phyloP scores from a whole-genome alignment of 176 grass and related monocot genomes.

The Zizania latifolia region DNA sequence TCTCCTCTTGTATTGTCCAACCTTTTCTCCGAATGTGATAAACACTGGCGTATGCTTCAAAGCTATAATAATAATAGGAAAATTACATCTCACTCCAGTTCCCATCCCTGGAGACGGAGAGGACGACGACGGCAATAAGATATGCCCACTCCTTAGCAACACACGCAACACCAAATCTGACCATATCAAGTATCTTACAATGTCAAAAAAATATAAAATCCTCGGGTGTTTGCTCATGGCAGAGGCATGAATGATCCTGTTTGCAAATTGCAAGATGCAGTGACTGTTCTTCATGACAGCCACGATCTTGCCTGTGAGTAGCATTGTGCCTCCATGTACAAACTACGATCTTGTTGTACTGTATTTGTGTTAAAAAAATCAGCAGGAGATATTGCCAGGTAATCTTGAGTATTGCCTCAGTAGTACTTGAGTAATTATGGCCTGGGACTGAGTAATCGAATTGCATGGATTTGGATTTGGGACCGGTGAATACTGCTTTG shows the following conservation, averaged over 20 bases:
- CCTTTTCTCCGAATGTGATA: constrained; percentile 7
- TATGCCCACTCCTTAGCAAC: constrained; percentile 14
- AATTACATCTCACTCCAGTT: constrained; percentile 13
- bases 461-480: background rate
- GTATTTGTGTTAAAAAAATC: background rate
- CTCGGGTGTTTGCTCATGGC: background rate
- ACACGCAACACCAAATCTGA: constrained; percentile 10
- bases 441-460: background rate
- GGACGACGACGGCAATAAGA: background rate
- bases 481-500: background rate
- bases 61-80: background rate
- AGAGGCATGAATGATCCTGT: constrained; percentile 16
- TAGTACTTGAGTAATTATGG: background rate
- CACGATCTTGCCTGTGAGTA: background rate
- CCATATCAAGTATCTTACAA: background rate
- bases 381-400: background rate
- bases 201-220: background rate
- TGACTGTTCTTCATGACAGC: background rate
- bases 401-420: background rate
- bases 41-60: background rate
- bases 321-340: background rate
- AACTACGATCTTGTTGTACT: constrained; percentile 10
- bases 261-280: background rate
- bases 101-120: too few relatives aligned
- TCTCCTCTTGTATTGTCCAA: background rate